Percentiles rank a stretch among this genome's conserved stretches.
Conservation (phyloP, 176 grass and related monocot genomes). For the Pontederia paniculata region DNA sequence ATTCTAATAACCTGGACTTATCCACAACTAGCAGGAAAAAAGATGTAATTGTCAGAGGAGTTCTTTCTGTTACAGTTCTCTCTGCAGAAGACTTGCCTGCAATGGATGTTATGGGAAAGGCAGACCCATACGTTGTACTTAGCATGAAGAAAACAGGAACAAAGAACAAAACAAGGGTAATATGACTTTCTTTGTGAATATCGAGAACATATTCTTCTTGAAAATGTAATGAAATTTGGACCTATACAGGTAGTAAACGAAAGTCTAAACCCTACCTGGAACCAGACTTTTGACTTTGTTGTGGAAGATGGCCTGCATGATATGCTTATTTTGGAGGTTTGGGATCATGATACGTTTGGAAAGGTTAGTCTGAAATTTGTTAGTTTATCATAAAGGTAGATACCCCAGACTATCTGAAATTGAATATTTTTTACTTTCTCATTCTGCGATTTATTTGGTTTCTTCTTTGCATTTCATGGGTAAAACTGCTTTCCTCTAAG, state of each 20-base stretch:
- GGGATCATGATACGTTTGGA: conserved; percentile 95
- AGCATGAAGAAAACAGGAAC: conserved; percentile 80
- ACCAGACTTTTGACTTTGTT: conserved; percentile 89
- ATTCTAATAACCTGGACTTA: conserved; percentile 33
- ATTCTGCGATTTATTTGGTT: too few species aligned
- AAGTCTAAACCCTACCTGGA: conserved; percentile 85
- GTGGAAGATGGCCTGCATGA: conserved; percentile 98
- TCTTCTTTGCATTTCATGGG: too few species aligned
- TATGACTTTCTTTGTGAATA: conserved; percentile 2
- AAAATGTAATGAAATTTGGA: conserved; percentile 1
- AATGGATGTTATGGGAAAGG: conserved; percentile 93
- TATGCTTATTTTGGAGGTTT: conserved; percentile 97
- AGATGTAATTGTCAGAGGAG: conserved; percentile 88
- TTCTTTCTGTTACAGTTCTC: conserved; percentile 83
- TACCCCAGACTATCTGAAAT: too few species aligned
- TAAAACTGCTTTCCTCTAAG: too few species aligned
- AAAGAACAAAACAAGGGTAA: conserved; percentile 93
- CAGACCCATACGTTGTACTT: conserved; percentile 84
- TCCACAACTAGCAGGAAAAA: conserved; percentile 58
- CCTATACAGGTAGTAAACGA: conserved; percentile 77
- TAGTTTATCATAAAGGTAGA: too few species aligned
- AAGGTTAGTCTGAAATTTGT: conserved; percentile 41
- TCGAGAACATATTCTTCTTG: not conserved
- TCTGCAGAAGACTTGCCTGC: conserved; percentile 87
- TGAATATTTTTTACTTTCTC: too few species aligned